Conservation (phyloP, 108 stramenopile species). For the Discostella pseudostelligera region DNA sequence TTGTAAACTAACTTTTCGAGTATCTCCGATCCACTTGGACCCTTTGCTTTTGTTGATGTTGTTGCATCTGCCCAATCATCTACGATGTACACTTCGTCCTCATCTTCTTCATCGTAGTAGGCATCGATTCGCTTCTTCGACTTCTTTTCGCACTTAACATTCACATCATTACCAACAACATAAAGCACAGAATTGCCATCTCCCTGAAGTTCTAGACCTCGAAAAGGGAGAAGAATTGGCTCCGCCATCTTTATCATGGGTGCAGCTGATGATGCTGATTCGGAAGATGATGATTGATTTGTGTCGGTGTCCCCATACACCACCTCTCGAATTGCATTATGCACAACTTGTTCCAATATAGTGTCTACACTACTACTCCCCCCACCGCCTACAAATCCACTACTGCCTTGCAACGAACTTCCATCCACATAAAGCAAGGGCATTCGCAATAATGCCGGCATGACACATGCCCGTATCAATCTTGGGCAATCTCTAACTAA, state of each 20-base stretch:
- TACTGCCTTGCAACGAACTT: constrained; percentile 5
- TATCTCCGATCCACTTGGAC: constrained; percentile 25
- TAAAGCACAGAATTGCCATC: constrained; percentile 62
- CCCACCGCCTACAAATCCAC: constrained; percentile 11
- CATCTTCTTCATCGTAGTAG: constrained; percentile 26
- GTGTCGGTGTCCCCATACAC: constrained; percentile 20
- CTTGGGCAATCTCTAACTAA: constrained; percentile 79
- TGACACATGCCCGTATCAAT: constrained; percentile 71
- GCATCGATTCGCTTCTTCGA: constrained; percentile 2
- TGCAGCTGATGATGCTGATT: neutral
- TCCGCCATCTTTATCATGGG: constrained; percentile 29
- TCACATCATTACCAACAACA: constrained; percentile 43
- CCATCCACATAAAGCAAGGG: constrained; percentile 70
- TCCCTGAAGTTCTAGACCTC: constrained; percentile 76
- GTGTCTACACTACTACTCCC: constrained; percentile 12
- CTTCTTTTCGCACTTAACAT: constrained; percentile 16
- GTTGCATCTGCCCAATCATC: constrained; percentile 22
- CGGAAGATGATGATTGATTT: neutral
- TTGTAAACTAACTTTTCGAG: constrained; percentile 46
- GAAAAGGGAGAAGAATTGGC: constrained; percentile 69
- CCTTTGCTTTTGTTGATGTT: neutral
- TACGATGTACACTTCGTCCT: constrained; percentile 32
- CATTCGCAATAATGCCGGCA: constrained; percentile 57
- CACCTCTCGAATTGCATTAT: constrained; percentile 44
- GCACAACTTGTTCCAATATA: constrained; percentile 46